A percentile compares a stretch with the other conserved stretches of the same genome.
Evolutionary conservation across 73 alveolate genomes (phyloP).

Genomic region (Tetrahymena borealis): DNA sequence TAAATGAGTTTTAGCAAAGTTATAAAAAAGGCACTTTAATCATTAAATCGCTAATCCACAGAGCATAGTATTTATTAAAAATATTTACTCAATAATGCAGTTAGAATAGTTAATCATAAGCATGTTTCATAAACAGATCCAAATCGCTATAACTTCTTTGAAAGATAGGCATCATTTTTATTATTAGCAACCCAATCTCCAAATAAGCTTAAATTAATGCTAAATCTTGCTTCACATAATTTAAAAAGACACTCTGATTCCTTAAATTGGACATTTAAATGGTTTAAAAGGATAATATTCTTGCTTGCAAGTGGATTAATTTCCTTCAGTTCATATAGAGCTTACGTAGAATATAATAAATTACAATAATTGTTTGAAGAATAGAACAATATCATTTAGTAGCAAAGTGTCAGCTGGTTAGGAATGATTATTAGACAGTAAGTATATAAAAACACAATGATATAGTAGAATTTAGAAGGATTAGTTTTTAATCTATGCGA

Average conservation of each 20-base stretch:
- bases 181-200: not conserved
- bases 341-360: not conserved
- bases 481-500: not conserved
- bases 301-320: not conserved
- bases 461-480: not conserved
- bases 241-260: not conserved
- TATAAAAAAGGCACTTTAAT: not conserved
- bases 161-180: not conserved
- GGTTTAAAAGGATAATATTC: not conserved
- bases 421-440: not conserved
- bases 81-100: not conserved
- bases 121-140: not conserved
- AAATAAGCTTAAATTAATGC: not conserved
- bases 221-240: not conserved
- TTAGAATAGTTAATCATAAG: not conserved
- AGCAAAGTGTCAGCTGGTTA: not conserved
- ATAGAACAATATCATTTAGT: not conserved
- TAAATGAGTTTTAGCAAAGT: not conserved
- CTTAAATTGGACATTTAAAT: not conserved
- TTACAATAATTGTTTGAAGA: not conserved
- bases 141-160: not conserved
- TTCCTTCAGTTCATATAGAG: not conserved
- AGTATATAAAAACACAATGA: not conserved
- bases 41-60: not conserved
- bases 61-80: not conserved